Evolutionary conservation across 2,329 filamentous ascomycete species (phyloP).

Genomic region (Hypomyces perniciosus): DNA sequence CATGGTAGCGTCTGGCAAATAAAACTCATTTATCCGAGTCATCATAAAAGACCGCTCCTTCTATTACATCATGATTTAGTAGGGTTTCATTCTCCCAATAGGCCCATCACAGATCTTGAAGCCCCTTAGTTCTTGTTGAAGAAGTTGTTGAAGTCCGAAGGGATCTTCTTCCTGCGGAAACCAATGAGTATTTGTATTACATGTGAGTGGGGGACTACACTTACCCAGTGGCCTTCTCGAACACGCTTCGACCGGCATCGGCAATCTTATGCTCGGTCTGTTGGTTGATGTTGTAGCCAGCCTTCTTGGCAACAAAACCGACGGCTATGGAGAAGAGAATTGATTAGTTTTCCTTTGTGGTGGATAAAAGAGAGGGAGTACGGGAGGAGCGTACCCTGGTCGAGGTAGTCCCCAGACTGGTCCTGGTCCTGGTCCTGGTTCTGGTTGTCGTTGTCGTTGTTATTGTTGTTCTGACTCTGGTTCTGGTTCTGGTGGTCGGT

Average conservation of each 20-base stretch:
- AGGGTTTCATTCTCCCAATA: no score
- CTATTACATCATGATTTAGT: no score
- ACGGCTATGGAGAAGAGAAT: conserved; percentile 20
- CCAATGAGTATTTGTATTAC: background rate
- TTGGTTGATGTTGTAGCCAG: conserved; percentile 28
- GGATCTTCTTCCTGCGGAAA: background rate
- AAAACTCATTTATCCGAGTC: no score
- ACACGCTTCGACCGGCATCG: conserved; percentile 28
- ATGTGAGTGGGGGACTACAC: conserved; percentile 6
- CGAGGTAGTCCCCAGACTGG: conserved; percentile 28
- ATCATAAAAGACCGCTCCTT: no score
- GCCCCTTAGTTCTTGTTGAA: background rate
- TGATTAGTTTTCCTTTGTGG: background rate
- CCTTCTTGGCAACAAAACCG: conserved; percentile 26
- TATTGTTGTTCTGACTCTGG: conserved; percentile 13
- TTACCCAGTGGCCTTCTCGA: conserved; percentile 34
- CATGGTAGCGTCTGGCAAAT: no score
- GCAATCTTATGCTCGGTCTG: conserved; percentile 35
- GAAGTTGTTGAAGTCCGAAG: background rate
- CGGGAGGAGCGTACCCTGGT: conserved; percentile 28
- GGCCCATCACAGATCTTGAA: no score
- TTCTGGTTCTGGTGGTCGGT: conserved; percentile 10
- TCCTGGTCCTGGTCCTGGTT: no score
- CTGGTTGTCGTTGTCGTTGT: no score
- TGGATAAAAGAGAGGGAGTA: background rate